Base-by-base conservation (phyloP, 768 basidiomycete genomes). In the Boletus rubropictus region DNA sequence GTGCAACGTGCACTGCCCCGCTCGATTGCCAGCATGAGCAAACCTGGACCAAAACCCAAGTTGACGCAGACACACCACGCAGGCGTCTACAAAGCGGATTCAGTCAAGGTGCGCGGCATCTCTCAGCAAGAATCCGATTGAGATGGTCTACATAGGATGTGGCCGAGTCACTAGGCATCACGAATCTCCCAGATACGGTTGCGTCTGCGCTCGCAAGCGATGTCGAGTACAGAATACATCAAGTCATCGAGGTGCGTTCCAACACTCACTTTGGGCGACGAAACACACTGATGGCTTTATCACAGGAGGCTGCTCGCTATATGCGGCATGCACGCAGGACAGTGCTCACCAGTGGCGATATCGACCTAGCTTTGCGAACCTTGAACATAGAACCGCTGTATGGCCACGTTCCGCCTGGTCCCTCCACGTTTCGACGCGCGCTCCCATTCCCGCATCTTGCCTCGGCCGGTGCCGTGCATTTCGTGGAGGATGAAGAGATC, bases 371-470 rank as follows among this genome's bases (percentile, higher is more conserved):
- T 1, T 73, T 99, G 39, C 89, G 90, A 51, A 90, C 89, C 2
- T 77, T 95, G 46, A 98, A 97, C 69, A 91, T 98, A 54, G 96
- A 98, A 66, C 96, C 96, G 10, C 71, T 98, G 20, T 98, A 88
- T 61, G 96, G 87, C 27, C 64, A 66, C 36, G 58, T 55, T 5
- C 61, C 64, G 0, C 60, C 66, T 25, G 65, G 58, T 1, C 64
- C 64, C n/a, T 64, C 64, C 20, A 64, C 60, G 1, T 66, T 66
- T 50, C 64, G 79, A 57, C 76, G 69, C 39, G 71, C 73, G 35
- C 74, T 73, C 35, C 70, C 78, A 25, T 72, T 71, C 55, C 65
- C 72, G 10, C 69, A 77, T 50, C 44, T 64, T 15, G 52, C 62
- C 17, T 64, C 74, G 4, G 78, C 80, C 5, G 87, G 86, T 1